Conservation (phyloP, 306 rosid species). For the Vachellia collinsii region DNA sequence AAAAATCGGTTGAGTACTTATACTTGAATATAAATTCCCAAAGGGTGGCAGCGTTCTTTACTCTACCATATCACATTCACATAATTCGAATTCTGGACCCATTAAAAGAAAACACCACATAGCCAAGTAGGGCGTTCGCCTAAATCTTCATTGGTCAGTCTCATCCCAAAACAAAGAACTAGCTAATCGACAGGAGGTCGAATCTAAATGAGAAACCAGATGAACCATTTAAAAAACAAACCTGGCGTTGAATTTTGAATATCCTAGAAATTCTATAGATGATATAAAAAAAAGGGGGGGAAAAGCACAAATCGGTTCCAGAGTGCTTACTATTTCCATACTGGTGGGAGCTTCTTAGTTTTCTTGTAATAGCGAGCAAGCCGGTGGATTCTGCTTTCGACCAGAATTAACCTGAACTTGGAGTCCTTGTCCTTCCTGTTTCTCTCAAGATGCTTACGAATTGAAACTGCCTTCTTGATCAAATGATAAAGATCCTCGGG, state of each 20-base stretch:
- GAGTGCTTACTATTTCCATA: slow-evolving; percentile 80
- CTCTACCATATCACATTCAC: neutral
- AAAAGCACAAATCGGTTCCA: neutral
- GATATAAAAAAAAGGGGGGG: neutral
- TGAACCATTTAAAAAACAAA: neutral
- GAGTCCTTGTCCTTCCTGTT: slow-evolving; percentile 89
- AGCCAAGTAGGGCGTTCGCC: neutral
- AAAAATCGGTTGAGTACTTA: neutral
- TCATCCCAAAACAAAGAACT: neutral
- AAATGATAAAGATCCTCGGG: slow-evolving; percentile 95
- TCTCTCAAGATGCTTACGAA: slow-evolving; percentile 89
- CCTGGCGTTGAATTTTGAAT: neutral
- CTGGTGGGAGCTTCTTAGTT: slow-evolving; percentile 93
- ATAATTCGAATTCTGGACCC: neutral
- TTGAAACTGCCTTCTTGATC: slow-evolving; percentile 87
- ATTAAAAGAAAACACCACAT: neutral
- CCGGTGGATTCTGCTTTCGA: slow-evolving; percentile 91
- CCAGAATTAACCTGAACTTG: slow-evolving; percentile 86
- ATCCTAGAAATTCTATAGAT: neutral
- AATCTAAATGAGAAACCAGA: neutral
- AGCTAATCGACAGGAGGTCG: neutral
- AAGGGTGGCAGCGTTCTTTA: neutral
- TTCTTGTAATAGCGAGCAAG: slow-evolving; percentile 88
- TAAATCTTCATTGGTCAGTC: neutral
- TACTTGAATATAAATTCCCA: neutral